Conservation (phyloP, 192 early-diverging fungal genomes). For the Backusella luteola region DNA sequence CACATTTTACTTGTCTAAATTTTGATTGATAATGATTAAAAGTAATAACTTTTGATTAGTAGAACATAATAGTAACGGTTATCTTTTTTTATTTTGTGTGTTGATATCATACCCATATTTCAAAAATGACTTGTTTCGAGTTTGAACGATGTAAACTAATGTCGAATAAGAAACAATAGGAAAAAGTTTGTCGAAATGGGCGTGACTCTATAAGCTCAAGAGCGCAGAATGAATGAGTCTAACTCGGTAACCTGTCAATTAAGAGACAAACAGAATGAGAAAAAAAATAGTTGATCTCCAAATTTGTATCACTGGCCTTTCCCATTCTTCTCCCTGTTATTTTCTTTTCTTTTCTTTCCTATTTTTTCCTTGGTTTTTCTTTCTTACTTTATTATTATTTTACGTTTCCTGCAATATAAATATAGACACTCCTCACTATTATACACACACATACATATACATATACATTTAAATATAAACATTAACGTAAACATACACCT, state of each 20-base stretch:
- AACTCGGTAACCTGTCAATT: slow-evolving; percentile 23
- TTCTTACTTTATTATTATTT: slow-evolving; percentile 1
- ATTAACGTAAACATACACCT: neutral
- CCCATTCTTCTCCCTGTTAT: slow-evolving; percentile 2
- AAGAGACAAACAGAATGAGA: slow-evolving; percentile 9
- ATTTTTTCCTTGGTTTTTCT: slow-evolving; percentile 15
- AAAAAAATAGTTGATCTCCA: slow-evolving; percentile 7
- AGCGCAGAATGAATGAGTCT: slow-evolving; percentile 8
- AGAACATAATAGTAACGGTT: neutral
- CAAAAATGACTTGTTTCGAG: neutral
- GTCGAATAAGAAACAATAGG: neutral
- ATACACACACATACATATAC: neutral
- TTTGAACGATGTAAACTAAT: neutral
- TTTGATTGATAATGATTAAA: neutral
- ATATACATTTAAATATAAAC: neutral
- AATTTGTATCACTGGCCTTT: slow-evolving; percentile 1
- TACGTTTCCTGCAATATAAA: neutral
- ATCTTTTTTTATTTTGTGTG: neutral
- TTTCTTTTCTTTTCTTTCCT: neutral
- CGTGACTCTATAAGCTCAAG: neutral
- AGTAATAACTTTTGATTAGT: neutral
- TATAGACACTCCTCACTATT: neutral
- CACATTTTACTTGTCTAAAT: slow-evolving; percentile 5
- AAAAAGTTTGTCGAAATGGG: neutral
- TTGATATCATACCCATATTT: slow-evolving; percentile 2